phyloP scores from a whole-genome alignment of 257 asterid species.

The Solanum clarkiae region DNA sequence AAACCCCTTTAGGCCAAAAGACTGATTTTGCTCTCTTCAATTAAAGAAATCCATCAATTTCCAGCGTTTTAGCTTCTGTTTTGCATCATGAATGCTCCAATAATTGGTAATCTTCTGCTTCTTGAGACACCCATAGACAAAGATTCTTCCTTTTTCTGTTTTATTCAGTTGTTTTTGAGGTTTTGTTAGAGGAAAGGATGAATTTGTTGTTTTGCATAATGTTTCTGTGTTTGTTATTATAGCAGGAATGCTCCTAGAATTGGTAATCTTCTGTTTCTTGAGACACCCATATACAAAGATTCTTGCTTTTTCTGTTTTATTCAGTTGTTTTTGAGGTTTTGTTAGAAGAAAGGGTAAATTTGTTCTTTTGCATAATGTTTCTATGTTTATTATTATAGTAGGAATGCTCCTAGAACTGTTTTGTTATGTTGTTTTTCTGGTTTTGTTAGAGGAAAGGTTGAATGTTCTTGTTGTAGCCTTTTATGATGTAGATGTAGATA shows the following conservation, averaged over 20 bases:
- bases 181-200: not conserved
- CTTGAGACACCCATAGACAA: not conserved
- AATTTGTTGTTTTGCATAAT: not conserved
- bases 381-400: not conserved
- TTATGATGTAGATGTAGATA: not conserved
- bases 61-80: not conserved
- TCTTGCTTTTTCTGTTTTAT: not conserved
- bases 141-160: not conserved
- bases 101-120: not conserved
- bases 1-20: not conserved
- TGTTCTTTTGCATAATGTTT: not conserved
- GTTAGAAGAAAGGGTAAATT: not conserved
- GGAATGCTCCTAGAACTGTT: not conserved
- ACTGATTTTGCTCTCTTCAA: not conserved
- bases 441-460: not conserved
- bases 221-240: not conserved
- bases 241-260: not conserved
- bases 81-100: slow-evolving; percentile 5
- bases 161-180: not conserved
- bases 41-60: not conserved
- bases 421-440: not conserved
- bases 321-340: not conserved
- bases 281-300: not conserved
- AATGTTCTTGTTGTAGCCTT: not conserved
- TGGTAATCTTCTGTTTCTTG: not conserved